Conservation (phyloP, 352 stramenopile species). For the Globisporangium spiculum region DNA sequence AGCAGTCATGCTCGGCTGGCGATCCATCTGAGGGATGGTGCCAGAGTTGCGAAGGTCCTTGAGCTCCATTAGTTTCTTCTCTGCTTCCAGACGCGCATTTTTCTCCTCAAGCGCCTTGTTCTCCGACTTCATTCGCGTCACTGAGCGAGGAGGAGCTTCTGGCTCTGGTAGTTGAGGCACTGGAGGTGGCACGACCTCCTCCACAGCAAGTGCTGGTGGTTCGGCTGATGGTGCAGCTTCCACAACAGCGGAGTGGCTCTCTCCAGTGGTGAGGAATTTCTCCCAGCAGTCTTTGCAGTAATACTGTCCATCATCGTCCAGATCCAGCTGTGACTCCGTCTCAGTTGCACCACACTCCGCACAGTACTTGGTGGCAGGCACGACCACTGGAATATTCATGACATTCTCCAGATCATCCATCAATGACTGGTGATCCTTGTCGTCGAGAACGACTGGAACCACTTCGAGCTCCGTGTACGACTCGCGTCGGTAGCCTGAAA, state of each 20-base stretch:
- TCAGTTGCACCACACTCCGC: conserved; percentile 76
- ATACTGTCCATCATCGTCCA: conserved; percentile 81
- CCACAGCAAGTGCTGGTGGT: conserved; percentile 11
- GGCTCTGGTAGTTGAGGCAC: conserved; percentile 21
- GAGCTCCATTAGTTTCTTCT: conserved; percentile 80
- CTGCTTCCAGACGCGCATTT: conserved; percentile 71
- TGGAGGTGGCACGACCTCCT: conserved; percentile 14
- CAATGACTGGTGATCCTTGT: conserved; percentile 62
- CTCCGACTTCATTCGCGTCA: conserved; percentile 37
- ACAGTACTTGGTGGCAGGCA: conserved; percentile 74
- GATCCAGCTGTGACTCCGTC: conserved; percentile 69
- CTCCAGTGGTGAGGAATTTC: conserved; percentile 67
- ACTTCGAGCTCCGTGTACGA: conserved; percentile 73
- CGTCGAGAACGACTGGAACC: conserved; percentile 51
- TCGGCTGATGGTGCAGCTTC: conserved; percentile 3
- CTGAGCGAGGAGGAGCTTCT: conserved; percentile 29
- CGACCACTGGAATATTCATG: conserved; percentile 79
- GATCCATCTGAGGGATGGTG: conserved; percentile 54
- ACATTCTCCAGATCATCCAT: conserved; percentile 77
- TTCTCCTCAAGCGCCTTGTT: conserved; percentile 69
- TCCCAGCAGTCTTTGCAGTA: conserved; percentile 90
- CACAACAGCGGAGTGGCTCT: conserved; percentile 12
- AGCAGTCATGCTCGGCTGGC: conserved; percentile 47
- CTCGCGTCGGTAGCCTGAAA: conserved; percentile 75
- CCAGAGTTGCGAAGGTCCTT: conserved; percentile 70